These are phyloP conservation scores for Aspergillus steynii DNA, from an alignment of 495 filamentous ascomycete species.

Conservation along the genomic window DNA sequence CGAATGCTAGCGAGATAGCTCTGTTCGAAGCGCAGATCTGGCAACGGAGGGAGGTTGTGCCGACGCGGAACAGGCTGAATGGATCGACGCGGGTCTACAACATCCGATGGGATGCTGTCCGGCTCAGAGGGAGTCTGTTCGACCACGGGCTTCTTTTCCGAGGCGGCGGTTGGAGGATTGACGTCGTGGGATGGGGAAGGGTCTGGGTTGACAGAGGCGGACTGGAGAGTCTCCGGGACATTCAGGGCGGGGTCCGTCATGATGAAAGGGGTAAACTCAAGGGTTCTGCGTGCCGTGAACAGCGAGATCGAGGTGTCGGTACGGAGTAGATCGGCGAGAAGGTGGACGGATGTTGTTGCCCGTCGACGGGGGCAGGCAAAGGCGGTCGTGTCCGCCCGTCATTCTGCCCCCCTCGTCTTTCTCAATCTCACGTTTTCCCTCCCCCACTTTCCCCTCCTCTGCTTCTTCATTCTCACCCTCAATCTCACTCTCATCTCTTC, in stretches of 20 bases:
- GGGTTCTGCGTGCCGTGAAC: conserved; percentile 6
- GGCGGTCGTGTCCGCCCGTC: conserved; percentile 11
- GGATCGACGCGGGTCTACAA: conserved; percentile 53
- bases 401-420: conserved; percentile 22
- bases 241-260: conserved; percentile 55
- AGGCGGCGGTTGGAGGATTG: conserved; percentile 74
- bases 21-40: conserved; percentile 95
- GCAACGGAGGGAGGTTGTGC: conserved; percentile 73
- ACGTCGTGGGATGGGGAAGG: conserved; percentile 74
- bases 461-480: background rate
- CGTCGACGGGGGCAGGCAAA: background rate
- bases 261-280: conserved; percentile 15
- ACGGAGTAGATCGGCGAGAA: background rate
- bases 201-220: conserved; percentile 67
- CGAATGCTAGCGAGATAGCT: conserved; percentile 88
- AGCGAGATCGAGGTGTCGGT: conserved; percentile 1
- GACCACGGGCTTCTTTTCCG: conserved; percentile 49
- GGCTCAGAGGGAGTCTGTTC: conserved; percentile 52
- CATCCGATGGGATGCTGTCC: conserved; percentile 44
- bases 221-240: conserved; percentile 74
- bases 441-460: conserved; percentile 17
- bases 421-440: conserved; percentile 8
- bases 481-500: conserved; percentile 4
- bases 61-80: conserved; percentile 54
- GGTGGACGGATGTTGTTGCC: too few relatives aligned